Percentiles rank a stretch among this genome's conserved stretches.
Conservation (phyloP, 2,329 filamentous ascomycete species). For the Alternaria sp. region DNA sequence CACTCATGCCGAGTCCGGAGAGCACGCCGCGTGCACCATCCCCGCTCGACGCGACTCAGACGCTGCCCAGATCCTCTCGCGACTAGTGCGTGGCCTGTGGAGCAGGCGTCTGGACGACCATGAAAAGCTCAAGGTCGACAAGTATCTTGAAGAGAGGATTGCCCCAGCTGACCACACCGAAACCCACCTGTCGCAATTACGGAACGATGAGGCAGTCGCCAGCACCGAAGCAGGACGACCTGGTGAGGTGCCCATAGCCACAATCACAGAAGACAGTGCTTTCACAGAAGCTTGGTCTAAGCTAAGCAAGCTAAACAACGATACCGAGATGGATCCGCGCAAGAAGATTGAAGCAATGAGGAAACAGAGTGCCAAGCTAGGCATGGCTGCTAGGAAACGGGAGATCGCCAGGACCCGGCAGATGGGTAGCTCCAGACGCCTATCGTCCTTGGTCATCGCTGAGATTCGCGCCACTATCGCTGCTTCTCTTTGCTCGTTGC, state of each 20-base stretch:
- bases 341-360: slow-evolving; percentile 20
- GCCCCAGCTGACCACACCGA: slow-evolving; percentile 12
- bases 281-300: slow-evolving; percentile 17
- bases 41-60: slow-evolving; percentile 30
- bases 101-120: slow-evolving; percentile 32
- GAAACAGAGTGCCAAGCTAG: slow-evolving; percentile 27
- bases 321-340: slow-evolving; percentile 15
- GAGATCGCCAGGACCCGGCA: slow-evolving; percentile 26
- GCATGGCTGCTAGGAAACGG: slow-evolving; percentile 18
- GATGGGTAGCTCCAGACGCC: slow-evolving; percentile 19
- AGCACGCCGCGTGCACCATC: slow-evolving; percentile 36
- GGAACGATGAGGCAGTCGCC: slow-evolving; percentile 10
- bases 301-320: slow-evolving; percentile 22
- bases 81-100: slow-evolving; percentile 38
- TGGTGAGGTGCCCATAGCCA: slow-evolving; percentile 2
- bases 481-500: slow-evolving; percentile 56
- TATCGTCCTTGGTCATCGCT: slow-evolving; percentile 42
- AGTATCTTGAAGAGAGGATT: slow-evolving; percentile 29
- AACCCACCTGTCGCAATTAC: slow-evolving; percentile 6
- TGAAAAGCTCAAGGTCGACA: slow-evolving; percentile 33
- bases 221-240: slow-evolving; percentile 11
- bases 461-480: slow-evolving; percentile 62
- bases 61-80: slow-evolving; percentile 33
- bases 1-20: slow-evolving; percentile 33
- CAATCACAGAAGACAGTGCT: slow-evolving; percentile 9